Percentiles rank a stretch among this genome's conserved stretches.
phyloP scores from a whole-genome alignment of 1,284 basidiomycete species.

The Schizophyllum commune region DNA sequence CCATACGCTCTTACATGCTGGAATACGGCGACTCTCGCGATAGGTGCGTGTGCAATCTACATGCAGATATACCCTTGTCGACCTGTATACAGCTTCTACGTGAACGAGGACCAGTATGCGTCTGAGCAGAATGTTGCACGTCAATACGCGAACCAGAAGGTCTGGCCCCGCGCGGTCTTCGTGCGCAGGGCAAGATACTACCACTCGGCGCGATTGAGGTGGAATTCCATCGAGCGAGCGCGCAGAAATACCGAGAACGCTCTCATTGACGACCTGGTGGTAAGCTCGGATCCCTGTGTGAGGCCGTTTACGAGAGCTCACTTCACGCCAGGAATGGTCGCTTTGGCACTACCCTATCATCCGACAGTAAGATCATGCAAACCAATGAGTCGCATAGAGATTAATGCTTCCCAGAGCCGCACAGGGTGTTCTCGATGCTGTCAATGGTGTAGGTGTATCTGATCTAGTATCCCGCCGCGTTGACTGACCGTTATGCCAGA shows the following conservation, averaged over 20 bases:
- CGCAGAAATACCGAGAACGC: slow-evolving; percentile 67
- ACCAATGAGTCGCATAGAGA: neutral
- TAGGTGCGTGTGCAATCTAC: slow-evolving; percentile 27
- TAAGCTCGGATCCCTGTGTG: neutral
- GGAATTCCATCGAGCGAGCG: slow-evolving; percentile 67
- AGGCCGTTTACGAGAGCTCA: neutral
- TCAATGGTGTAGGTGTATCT: slow-evolving; percentile 9
- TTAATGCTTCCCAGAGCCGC: neutral
- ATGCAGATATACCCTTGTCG: slow-evolving; percentile 16
- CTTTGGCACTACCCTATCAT: slow-evolving; percentile 75
- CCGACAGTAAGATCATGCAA: slow-evolving; percentile 37
- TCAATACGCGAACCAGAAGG: slow-evolving; percentile 60
- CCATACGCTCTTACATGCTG: slow-evolving; percentile 54
- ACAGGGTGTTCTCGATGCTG: neutral
- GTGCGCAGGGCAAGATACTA: slow-evolving; percentile 61
- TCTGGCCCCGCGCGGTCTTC: slow-evolving; percentile 63
- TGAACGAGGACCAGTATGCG: slow-evolving; percentile 54
- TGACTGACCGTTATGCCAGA: slow-evolving; percentile 22
- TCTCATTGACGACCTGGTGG: slow-evolving; percentile 71
- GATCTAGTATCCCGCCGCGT: neutral
- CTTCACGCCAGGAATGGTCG: slow-evolving; percentile 50
- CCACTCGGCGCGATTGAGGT: slow-evolving; percentile 58
- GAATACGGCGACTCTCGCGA: slow-evolving; percentile 67
- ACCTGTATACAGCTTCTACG: slow-evolving; percentile 53
- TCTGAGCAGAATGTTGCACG: slow-evolving; percentile 56